These are phyloP conservation scores for Geosmithia morbida DNA, from an alignment of 2,329 filamentous ascomycete species.

Conservation along the genomic window DNA sequence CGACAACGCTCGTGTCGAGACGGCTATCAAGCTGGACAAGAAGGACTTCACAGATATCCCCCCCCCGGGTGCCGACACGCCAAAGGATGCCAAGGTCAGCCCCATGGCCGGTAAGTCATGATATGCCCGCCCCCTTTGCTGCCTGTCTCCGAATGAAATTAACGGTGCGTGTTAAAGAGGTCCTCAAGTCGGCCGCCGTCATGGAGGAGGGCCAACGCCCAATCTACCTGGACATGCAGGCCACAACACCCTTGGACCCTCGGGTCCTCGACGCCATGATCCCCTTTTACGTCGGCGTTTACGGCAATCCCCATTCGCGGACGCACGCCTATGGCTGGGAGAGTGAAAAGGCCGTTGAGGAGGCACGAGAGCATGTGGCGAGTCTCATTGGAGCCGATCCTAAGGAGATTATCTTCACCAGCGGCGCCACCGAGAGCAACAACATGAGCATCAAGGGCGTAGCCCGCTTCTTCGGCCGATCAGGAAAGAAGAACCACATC, in stretches of 20 bases:
- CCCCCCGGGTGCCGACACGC: conserved; percentile 13
- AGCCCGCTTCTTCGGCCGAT: conserved; percentile 82
- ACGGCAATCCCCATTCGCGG: conserved; percentile 92
- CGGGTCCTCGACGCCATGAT: conserved; percentile 94
- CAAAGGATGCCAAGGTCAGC: conserved; percentile 50
- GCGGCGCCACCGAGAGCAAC: conserved; percentile 94
- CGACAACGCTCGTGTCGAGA: conserved; percentile 72
- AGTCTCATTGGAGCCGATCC: conserved; percentile 81
- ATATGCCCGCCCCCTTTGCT: conserved; percentile 3
- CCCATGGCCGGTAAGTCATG: conserved; percentile 45
- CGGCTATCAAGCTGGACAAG: conserved; percentile 75
- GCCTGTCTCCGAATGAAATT: background rate
- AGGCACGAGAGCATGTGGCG: conserved; percentile 72
- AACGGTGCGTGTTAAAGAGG: conserved; percentile 28
- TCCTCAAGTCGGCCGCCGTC: conserved; percentile 81
- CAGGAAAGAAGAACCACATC: conserved; percentile 95
- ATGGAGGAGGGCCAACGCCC: conserved; percentile 88
- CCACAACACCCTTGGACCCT: conserved; percentile 88
- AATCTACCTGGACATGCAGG: conserved; percentile 97
- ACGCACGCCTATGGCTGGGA: conserved; percentile 99
- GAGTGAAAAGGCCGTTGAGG: conserved; percentile 84
- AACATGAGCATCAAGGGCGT: conserved; percentile 99
- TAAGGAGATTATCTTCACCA: conserved; percentile 98
- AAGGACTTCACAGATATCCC: conserved; percentile 56
- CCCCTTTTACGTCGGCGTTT: conserved; percentile 82